These are phyloP conservation scores for Exophiala sp. DNA, from an alignment of 2,329 filamentous ascomycete species.

Conservation along the genomic window DNA sequence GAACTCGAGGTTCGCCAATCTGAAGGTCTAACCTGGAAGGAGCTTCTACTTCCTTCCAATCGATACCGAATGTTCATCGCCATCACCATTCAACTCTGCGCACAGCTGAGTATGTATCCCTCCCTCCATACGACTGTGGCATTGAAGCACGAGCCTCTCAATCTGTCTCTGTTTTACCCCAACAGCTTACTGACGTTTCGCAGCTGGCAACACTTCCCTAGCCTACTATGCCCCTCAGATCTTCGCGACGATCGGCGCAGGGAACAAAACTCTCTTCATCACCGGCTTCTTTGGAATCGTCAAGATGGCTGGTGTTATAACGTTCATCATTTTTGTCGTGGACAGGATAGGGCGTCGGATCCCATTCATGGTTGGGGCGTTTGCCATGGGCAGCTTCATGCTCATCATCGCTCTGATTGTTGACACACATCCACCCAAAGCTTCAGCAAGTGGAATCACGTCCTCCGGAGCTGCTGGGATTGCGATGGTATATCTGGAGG, in stretches of 20 bases:
- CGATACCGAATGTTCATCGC: conserved; percentile 48
- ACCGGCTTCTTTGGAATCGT: conserved; percentile 54
- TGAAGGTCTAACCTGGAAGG: conserved; percentile 47
- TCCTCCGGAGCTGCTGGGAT: conserved; percentile 47
- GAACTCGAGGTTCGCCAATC: conserved; percentile 46
- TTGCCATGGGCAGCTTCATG: conserved; percentile 53
- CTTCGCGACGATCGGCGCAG: conserved; percentile 50
- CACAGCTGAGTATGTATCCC: conserved; percentile 40
- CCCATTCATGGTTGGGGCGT: conserved; percentile 49
- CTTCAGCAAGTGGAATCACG: conserved; percentile 30
- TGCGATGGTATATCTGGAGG: conserved; percentile 52
- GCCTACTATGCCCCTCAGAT: conserved; percentile 54
- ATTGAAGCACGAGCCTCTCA: too few species aligned
- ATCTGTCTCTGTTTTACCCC: too few species aligned
- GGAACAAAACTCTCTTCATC: conserved; percentile 46
- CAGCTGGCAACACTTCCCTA: conserved; percentile 15
- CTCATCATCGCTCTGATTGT: conserved; percentile 52
- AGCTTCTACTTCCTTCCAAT: conserved; percentile 47
- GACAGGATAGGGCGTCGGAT: conserved; percentile 49
- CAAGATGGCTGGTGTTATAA: conserved; percentile 48
- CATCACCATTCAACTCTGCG: conserved; percentile 50
- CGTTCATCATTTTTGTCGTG: conserved; percentile 49
- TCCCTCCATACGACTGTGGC: too few species aligned
- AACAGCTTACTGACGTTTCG: too few species aligned
- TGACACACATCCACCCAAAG: conserved; percentile 42